Evolutionary conservation across 768 basidiomycete genomes (phyloP), one percentile per base, ranked within the genome.

Genomic region (Filobasidium floriforme): DNA sequence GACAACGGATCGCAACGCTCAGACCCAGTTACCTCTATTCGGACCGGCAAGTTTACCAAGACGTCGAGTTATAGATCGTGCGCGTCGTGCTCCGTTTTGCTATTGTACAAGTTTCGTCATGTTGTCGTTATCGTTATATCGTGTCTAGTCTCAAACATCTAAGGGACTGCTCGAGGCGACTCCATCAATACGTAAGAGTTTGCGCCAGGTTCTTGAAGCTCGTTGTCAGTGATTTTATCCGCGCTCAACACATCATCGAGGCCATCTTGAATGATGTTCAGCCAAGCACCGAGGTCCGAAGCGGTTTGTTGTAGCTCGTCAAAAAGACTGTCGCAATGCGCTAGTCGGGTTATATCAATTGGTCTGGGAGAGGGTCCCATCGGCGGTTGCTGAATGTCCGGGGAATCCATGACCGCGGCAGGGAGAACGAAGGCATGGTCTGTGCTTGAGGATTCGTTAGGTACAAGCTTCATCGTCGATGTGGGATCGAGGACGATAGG

Each of bases 221-320:
- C 4, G 32, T 3, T 3, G 9, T 37, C 9, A 3, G 9, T 37
- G 32, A 9, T 9, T 37, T 9, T 37, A 37, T 37, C 32, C 32
- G 32, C 32, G 32, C 22, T 15, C 26, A 93, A 79, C 69, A 92
- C 82, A 28, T 81, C 83, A 40, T 81, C 82, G 57, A 97, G 80
- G 0, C 91, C 92, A 12, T 76, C 79, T 73, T 91, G 89, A 0
- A 93, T 83, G 0, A 86, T 82, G 5, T 83, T 82, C 65, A 97
- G 77, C 90, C 89, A 93, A 68, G 84, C 82, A 1, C 83, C 82
- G 41, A 97, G 83, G 72, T 88, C 86, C 54, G 87, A 87, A 11
- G 94, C 84, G 2, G 87, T 88, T 52, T 81, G 79, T 52, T 85
- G 86, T 59, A 97, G 82, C 73, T 90, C 88, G 0, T 80, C 76